These are phyloP conservation scores for Pyrrhoderma lamaoense DNA, from an alignment of 1,284 basidiomycete genomes.

Conservation along the genomic window DNA sequence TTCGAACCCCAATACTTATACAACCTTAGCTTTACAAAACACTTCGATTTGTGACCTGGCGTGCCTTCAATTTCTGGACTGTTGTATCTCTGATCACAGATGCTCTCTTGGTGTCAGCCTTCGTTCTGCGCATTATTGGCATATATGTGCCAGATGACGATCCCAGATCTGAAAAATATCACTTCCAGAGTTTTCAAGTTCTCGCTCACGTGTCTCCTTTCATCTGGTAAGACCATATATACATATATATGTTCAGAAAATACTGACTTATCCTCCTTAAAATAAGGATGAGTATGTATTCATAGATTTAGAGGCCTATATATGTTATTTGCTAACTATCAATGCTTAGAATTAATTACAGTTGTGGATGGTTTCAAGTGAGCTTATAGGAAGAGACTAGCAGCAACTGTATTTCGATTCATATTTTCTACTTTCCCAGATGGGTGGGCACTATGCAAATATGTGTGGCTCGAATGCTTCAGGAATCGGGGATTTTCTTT, in stretches of 20 bases:
- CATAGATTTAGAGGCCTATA: constrained; percentile 5
- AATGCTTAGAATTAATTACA: constrained; percentile 61
- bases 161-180: constrained; percentile 30
- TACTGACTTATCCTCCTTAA: too few species aligned
- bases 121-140: constrained; percentile 65
- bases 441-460: constrained; percentile 84
- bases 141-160: constrained; percentile 37
- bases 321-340: constrained; percentile 8
- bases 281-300: constrained; percentile 67
- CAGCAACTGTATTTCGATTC: neutral
- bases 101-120: constrained; percentile 63
- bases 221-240: constrained; percentile 77
- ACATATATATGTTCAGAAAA: too few species aligned
- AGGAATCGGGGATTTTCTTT: constrained; percentile 92
- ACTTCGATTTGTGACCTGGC: constrained; percentile 58
- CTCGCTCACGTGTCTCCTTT: constrained; percentile 82
- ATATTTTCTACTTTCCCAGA: constrained; percentile 28
- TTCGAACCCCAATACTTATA: neutral
- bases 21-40: constrained; percentile 52
- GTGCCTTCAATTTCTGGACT: constrained; percentile 80
- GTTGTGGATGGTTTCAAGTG: constrained; percentile 78
- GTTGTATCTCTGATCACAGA: constrained; percentile 67
- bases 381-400: too few species aligned
- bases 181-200: constrained; percentile 78
- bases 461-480: constrained; percentile 81